phyloP scores from a whole-genome alignment of 2,329 filamentous ascomycete species.

The Emericellopsis atlantica region DNA sequence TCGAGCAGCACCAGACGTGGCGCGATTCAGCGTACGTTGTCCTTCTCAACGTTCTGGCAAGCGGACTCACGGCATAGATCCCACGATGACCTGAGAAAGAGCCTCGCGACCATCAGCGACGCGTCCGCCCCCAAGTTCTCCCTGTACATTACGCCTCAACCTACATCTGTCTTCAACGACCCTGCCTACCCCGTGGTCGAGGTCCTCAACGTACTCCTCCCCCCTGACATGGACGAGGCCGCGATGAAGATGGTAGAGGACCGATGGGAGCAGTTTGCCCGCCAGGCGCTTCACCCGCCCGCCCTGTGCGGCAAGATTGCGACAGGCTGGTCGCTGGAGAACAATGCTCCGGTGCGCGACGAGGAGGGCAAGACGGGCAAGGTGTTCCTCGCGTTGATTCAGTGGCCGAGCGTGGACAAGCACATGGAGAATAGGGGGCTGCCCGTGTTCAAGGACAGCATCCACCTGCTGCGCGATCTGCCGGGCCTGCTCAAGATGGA shows the following conservation, averaged over 20 bases:
- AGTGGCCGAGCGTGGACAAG: conserved; percentile 23
- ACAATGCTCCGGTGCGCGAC: conserved; percentile 15
- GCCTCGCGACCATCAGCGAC: neutral
- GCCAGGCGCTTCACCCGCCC: conserved; percentile 3
- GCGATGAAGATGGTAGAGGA: neutral
- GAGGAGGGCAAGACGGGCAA: conserved; percentile 13
- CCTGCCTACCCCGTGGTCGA: conserved; percentile 3
- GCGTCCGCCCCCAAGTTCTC: neutral
- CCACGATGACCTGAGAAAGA: too few species aligned
- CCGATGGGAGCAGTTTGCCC: conserved; percentile 3
- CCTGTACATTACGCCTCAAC: neutral
- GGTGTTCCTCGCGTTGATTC: conserved; percentile 15
- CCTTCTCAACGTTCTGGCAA: too few species aligned
- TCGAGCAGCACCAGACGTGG: conserved; percentile 7
- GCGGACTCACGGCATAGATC: neutral
- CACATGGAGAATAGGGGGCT: conserved; percentile 21
- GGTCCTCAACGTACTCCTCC: conserved; percentile 6
- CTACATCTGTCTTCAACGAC: conserved; percentile 3
- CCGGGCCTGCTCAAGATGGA: conserved; percentile 9
- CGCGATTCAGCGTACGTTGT: conserved; percentile 4
- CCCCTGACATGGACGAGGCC: conserved; percentile 2
- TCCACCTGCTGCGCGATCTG: conserved; percentile 11
- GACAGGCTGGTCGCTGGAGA: conserved; percentile 17
- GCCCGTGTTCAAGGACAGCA: conserved; percentile 18
- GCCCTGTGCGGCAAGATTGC: conserved; percentile 1